Evolutionary conservation across 108 stramenopile species (phyloP), one percentile per base, ranked within the genome.

Genomic region (Chaetoceros muelleri): DNA sequence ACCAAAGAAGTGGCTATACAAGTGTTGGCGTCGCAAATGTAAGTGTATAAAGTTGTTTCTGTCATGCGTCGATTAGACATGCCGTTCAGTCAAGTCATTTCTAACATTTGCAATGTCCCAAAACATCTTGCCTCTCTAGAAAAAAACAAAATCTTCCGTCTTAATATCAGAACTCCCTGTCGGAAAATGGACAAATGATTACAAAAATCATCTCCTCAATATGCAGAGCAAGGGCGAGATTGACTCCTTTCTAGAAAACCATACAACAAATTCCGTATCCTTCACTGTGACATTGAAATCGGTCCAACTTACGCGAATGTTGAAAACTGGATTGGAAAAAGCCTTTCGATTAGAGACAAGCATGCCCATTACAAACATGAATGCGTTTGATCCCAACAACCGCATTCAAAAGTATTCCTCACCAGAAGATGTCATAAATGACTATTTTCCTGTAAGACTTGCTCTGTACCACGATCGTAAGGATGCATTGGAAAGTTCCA

Each of bases 81-180:
- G n/a, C n/a, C n/a, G n/a, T n/a, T n/a, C n/a, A n/a, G n/a, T n/a
- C n/a, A n/a, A n/a, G n/a, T n/a, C n/a, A n/a, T n/a, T n/a, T n/a
- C n/a, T n/a, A n/a, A n/a, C n/a, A n/a, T n/a, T n/a, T n/a, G n/a
- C n/a, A n/a, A n/a, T n/a, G n/a, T n/a, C n/a, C n/a, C n/a, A n/a
- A n/a, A n/a, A n/a, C n/a, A n/a, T n/a, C n/a, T n/a, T 40, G 34
- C 13, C 5, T 10, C 34, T 85, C 2, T 50, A 71, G 46, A 46
- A 48, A 10, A 49, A 62, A 1, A 52, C 80, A 10, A 64, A 65
- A 3, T 71, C 69, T 29, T 66, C 75, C 1, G 67, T 93, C 13
- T 44, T 51, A 19, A 87, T 97, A 26, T 73, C 75, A 24, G 96
- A 97, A 65, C 85, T 97, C 30, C 96, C 96, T 7, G 46, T 95